phyloP scores from a whole-genome alignment of 495 filamentous ascomycete genomes.

The Pseudevernia furfuracea region DNA sequence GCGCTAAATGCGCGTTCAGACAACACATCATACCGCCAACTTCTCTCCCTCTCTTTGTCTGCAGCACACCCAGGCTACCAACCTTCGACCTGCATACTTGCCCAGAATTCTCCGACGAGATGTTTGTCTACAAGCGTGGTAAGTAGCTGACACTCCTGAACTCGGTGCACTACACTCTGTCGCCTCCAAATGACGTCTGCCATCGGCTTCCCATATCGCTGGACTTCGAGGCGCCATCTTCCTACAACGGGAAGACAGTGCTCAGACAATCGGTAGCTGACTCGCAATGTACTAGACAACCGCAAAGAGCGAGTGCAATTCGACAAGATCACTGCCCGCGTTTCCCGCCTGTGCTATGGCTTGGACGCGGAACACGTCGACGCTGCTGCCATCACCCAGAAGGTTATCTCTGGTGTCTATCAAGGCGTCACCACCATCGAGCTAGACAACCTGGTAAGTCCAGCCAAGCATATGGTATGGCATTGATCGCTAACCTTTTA shows the following conservation, averaged over 20 bases:
- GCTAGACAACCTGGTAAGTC: constrained; percentile 81
- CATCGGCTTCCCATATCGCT: not conserved
- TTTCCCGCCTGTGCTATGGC: constrained; percentile 94
- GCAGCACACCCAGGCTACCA: not conserved
- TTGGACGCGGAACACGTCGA: constrained; percentile 95
- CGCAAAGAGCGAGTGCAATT: constrained; percentile 99
- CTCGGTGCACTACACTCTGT: not conserved
- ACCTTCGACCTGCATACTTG: not conserved
- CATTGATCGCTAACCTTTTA: constrained; percentile 11
- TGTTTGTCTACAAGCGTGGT: constrained; percentile 70
- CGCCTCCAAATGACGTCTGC: not conserved
- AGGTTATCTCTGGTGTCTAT: constrained; percentile 98
- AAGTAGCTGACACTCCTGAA: constrained; percentile 29
- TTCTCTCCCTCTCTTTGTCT: not conserved
- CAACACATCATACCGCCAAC: not conserved
- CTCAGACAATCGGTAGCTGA: not conserved
- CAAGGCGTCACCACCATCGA: constrained; percentile 94
- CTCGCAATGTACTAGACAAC: constrained; percentile 57
- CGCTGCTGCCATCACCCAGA: constrained; percentile 95
- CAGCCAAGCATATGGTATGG: not conserved
- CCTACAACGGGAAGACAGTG: not conserved
- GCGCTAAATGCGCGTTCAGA: constrained; percentile 1
- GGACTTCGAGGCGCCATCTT: not conserved
- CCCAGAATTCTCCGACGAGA: constrained; percentile 28
- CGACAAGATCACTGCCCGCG: constrained; percentile 98